Evolutionary conservation across 2,329 filamentous ascomycete species (phyloP).

Genomic region (Epichloe baconii): DNA sequence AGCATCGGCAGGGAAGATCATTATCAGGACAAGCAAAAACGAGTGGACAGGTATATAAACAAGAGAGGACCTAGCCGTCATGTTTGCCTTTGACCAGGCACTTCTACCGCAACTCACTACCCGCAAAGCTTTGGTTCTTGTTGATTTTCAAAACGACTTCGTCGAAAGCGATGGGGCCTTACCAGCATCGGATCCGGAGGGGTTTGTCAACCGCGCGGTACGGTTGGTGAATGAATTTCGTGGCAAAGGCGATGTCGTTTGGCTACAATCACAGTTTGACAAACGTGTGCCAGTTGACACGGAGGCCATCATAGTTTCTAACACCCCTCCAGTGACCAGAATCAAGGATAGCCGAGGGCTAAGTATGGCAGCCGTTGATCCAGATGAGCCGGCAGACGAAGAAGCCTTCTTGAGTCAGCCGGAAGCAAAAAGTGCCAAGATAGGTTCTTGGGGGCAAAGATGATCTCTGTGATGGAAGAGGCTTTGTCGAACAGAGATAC

Average conservation of each 20-base stretch:
- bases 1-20: neutral
- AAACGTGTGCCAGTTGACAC: constrained; percentile 44
- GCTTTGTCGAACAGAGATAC: constrained; percentile 36
- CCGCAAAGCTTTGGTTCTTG: constrained; percentile 60
- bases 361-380: neutral
- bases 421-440: constrained; percentile 29
- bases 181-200: constrained; percentile 46
- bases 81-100: constrained; percentile 44
- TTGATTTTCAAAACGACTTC: constrained; percentile 90
- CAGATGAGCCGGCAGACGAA: constrained; percentile 12
- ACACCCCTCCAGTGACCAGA: constrained; percentile 14
- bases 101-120: constrained; percentile 43
- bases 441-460: constrained; percentile 29
- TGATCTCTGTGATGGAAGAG: constrained; percentile 28
- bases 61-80: constrained; percentile 11
- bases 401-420: constrained; percentile 35
- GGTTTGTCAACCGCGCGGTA: constrained; percentile 54
- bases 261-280: constrained; percentile 68
- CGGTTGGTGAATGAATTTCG: constrained; percentile 62
- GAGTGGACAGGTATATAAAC: neutral
- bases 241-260: constrained; percentile 58
- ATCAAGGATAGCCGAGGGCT: constrained; percentile 8
- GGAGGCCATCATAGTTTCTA: constrained; percentile 34
- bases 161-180: constrained; percentile 54
- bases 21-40: neutral